A percentile compares a stretch with the other conserved stretches of the same genome.
Conservation (phyloP, 179 eudicot species). For the Camellia oleifera region DNA sequence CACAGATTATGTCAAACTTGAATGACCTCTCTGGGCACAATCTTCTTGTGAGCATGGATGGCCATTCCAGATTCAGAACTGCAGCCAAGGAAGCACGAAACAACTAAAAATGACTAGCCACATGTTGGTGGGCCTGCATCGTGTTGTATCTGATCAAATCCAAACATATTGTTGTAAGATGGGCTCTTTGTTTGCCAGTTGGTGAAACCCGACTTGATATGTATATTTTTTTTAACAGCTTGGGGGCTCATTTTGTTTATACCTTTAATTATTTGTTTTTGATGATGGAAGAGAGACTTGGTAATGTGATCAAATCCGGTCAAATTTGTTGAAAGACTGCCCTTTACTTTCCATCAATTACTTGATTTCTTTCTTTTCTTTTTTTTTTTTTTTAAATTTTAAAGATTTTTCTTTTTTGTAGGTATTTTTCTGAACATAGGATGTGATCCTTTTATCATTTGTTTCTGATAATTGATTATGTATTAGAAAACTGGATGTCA, state of each 20-base stretch:
- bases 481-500: neutral
- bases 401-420: too few relatives aligned
- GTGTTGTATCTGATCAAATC: neutral
- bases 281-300: neutral
- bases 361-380: neutral
- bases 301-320: neutral
- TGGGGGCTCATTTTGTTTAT: neutral
- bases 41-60: constrained; percentile 59
- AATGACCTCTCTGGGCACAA: constrained; percentile 83
- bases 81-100: neutral
- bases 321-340: neutral
- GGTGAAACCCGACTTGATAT: neutral
- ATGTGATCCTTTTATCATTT: neutral
- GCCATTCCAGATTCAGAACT: neutral
- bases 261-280: too few relatives aligned
- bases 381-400: too few relatives aligned
- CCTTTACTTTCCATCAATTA: neutral
- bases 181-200: neutral
- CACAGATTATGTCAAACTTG: constrained; percentile 72
- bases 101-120: neutral
- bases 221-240: neutral
- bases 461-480: too few relatives aligned
- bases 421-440: too few relatives aligned
- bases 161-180: neutral
- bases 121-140: neutral